Evolutionary conservation across 768 basidiomycete species (phyloP).

Genomic region (Tubosaeta brunneosetosa): DNA sequence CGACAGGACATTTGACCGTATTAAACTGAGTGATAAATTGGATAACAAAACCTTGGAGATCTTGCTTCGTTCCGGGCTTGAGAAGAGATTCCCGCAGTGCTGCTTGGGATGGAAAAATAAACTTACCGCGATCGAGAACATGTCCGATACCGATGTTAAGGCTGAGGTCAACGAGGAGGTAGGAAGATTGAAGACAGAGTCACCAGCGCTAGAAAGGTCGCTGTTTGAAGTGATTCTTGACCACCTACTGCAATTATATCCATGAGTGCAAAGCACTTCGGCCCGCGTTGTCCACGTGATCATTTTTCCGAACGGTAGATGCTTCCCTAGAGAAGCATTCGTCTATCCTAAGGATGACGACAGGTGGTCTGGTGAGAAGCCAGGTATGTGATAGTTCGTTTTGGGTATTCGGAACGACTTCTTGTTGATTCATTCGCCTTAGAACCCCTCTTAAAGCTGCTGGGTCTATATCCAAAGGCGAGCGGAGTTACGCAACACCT

Average conservation of each 20-base stretch:
- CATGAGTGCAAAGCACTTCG: slow-evolving; percentile 7
- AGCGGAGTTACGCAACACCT: not conserved
- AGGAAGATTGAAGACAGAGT: slow-evolving; percentile 2
- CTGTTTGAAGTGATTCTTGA: slow-evolving; percentile 25
- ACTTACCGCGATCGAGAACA: not conserved
- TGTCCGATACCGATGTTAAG: accelerated
- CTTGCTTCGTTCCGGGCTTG: slow-evolving; percentile 27
- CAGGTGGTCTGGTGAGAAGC: not conserved
- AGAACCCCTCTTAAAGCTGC: slow-evolving; percentile 11
- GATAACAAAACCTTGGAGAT: slow-evolving; percentile 23
- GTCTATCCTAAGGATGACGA: not conserved
- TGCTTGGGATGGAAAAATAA: slow-evolving; percentile 24
- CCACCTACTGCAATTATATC: slow-evolving; percentile 19
- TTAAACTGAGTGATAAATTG: slow-evolving; percentile 24
- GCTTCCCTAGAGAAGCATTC: slow-evolving; percentile 14
- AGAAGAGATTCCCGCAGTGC: slow-evolving; percentile 19
- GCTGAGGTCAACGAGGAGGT: not conserved
- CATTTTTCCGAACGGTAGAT: slow-evolving; percentile 1
- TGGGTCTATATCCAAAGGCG: slow-evolving; percentile 13
- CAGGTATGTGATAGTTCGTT: not conserved
- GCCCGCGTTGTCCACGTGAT: not conserved
- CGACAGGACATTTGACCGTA: slow-evolving; percentile 18
- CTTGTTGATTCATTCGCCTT: not conserved
- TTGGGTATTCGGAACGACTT: no score
- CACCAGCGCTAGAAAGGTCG: slow-evolving; percentile 8